Evolutionary conservation across 78 protist genomes (phyloP).

Genomic region (Thecamonas trahens): DNA sequence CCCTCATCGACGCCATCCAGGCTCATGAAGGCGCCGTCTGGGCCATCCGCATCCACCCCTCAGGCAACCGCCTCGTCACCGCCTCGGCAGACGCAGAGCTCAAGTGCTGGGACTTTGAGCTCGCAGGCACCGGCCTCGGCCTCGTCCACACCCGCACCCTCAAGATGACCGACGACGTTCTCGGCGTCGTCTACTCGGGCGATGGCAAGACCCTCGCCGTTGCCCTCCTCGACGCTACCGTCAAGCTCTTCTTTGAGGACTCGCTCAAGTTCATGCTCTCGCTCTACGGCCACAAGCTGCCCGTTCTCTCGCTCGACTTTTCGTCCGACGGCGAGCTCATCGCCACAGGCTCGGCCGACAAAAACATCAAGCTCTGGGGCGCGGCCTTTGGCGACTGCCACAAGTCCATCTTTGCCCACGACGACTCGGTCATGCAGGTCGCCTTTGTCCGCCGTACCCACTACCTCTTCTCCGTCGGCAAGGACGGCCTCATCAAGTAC

Average conservation of each 20-base stretch:
- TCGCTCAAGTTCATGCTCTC: slow-evolving; percentile 79
- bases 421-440: slow-evolving; percentile 67
- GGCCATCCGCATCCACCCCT: slow-evolving; percentile 34
- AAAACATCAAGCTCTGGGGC: slow-evolving; percentile 86
- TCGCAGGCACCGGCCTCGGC: slow-evolving; percentile 19
- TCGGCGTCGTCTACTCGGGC: slow-evolving; percentile 37
- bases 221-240: slow-evolving; percentile 80
- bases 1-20: slow-evolving; percentile 16
- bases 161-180: slow-evolving; percentile 72
- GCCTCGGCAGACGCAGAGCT: slow-evolving; percentile 79
- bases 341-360: slow-evolving; percentile 90
- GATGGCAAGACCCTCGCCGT: slow-evolving; percentile 61
- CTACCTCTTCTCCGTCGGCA: slow-evolving; percentile 69
- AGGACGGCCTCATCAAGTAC: slow-evolving; percentile 61
- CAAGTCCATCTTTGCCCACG: slow-evolving; percentile 83
- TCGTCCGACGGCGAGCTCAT: slow-evolving; percentile 72
- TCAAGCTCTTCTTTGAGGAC: slow-evolving; percentile 78
- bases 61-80: slow-evolving; percentile 55
- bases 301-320: slow-evolving; percentile 76
- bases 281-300: slow-evolving; percentile 95
- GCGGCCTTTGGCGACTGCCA: slow-evolving; percentile 65
- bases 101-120: slow-evolving; percentile 88
- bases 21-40: slow-evolving; percentile 78
- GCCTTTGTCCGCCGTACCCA: slow-evolving; percentile 81
- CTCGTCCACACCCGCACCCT: slow-evolving; percentile 42